A percentile compares a stretch with the other conserved stretches of the same genome.
Evolutionary conservation across 176 grass and related monocot genomes (phyloP).

Genomic region (Aegilops speltoides): DNA sequence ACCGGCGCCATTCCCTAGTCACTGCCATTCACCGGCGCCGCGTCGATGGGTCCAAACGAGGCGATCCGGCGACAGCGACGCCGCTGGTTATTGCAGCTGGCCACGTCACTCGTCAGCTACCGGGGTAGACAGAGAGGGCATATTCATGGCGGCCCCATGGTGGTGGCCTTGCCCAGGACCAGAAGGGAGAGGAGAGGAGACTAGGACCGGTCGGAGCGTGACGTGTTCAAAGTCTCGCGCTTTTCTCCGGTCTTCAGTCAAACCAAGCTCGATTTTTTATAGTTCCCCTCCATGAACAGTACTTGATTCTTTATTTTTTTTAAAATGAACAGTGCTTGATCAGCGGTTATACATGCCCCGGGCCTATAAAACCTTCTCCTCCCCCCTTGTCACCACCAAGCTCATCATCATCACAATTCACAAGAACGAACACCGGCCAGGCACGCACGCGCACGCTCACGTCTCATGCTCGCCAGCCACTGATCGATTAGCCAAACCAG

Average conservation of each 20-base stretch:
- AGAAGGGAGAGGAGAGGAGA: background rate
- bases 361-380: too few species aligned
- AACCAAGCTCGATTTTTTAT: background rate
- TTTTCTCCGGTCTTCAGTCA: conserved; percentile 41
- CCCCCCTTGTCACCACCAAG: too few species aligned
- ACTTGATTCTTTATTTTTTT: too few species aligned
- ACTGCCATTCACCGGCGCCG: too few species aligned
- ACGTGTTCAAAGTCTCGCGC: background rate
- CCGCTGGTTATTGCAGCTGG: background rate
- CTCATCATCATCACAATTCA: background rate
- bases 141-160: too few species aligned
- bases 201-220: conserved; percentile 41
- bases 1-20: too few species aligned
- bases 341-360: too few species aligned
- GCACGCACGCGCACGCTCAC: background rate
- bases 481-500: background rate
- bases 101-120: background rate
- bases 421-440: too few species aligned
- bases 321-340: too few species aligned
- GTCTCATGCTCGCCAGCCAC: background rate
- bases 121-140: too few species aligned
- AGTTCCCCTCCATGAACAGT: background rate
- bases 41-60: background rate
- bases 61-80: background rate
- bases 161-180: too few species aligned